Evolutionary conservation across 1,284 basidiomycete genomes (phyloP), one percentile per base, ranked within the genome.

Genomic region (Cutaneotrichosporon sp.): DNA sequence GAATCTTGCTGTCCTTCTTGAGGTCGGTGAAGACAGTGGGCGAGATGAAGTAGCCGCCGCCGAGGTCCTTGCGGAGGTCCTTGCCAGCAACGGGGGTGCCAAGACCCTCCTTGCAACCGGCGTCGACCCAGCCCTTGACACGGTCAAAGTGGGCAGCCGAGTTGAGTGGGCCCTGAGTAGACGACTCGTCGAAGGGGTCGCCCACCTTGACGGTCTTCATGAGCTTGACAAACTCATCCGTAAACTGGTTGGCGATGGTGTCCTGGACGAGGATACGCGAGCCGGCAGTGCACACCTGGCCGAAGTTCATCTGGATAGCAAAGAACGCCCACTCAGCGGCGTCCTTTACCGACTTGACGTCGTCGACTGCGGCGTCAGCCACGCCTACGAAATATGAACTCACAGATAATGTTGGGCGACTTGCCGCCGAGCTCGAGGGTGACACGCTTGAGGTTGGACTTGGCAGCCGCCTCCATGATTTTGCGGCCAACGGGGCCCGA

Each of bases 101-200:
- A 20, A 93, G 93, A n/a, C 93, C 93, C 68, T 88, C 85, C 59
- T 82, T 69, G 74, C 88, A 89, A 33, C 92, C 94, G 1, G 80
- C 79, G 64, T 93, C 87, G 65, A 98, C 93, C 73, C 92, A 97
- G 15, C 77, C 77, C 82, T 89, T 86, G 46, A 97, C 84, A 59
- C 87, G 86, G 72, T 96, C 90, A 65, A 86, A 89, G 74, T 97
- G 93, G 17, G 75, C 76, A 68, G 87, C 86, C 18, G 87, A 90
- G 39, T 90, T 84, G 67, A 93, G 78, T 20, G 91, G 90, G 2
- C 90, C 90, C 40, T 84, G 87, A 46, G 82, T 81, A 15, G 80
- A 83, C 40, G 77, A 77, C 43, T 87, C 84, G 66, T 90, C 84
- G 63, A 88, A 84, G 0, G 87, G 89, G 68, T 75, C 51, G 2